phyloP scores from a whole-genome alignment of 2,329 filamentous ascomycete species.

The Exophiala aquamarina region DNA sequence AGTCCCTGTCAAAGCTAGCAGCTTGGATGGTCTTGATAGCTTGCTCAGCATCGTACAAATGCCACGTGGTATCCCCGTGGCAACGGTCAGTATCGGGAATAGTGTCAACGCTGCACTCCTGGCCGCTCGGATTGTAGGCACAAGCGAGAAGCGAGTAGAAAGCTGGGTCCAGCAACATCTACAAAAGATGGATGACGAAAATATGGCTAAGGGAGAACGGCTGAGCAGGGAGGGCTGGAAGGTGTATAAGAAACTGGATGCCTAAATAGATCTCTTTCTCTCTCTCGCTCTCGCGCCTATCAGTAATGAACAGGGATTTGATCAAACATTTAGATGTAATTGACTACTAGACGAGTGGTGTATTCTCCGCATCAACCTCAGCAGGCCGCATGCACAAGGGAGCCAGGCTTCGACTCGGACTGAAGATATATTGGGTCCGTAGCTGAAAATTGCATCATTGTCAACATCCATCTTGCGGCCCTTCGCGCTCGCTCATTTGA shows the following conservation, averaged over 20 bases:
- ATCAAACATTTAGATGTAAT: no score
- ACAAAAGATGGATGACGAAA: constrained; percentile 28
- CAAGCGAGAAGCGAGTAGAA: constrained; percentile 22
- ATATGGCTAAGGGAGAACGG: constrained; percentile 28
- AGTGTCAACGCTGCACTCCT: constrained; percentile 68
- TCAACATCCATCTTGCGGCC: no score
- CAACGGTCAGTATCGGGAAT: constrained; percentile 72
- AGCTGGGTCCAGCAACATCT: constrained; percentile 27
- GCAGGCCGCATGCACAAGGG: no score
- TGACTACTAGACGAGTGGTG: no score
- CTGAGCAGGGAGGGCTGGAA: constrained; percentile 28
- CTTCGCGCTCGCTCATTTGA: no score
- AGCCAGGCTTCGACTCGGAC: no score
- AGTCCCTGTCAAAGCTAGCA: constrained; percentile 68
- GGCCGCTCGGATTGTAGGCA: constrained; percentile 64
- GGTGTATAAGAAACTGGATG: constrained; percentile 28
- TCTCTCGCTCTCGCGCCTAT: no score
- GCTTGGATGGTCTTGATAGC: constrained; percentile 65
- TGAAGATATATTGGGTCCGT: no score
- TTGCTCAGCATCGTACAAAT: constrained; percentile 70
- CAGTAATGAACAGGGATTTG: no score
- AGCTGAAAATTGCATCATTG: no score
- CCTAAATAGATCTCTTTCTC: no score
- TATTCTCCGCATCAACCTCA: no score
- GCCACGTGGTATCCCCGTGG: constrained; percentile 67